Percentiles rank a stretch among this genome's conserved stretches.
phyloP scores from a whole-genome alignment of 345 rosid genomes.

The Aethionema arabicum region DNA sequence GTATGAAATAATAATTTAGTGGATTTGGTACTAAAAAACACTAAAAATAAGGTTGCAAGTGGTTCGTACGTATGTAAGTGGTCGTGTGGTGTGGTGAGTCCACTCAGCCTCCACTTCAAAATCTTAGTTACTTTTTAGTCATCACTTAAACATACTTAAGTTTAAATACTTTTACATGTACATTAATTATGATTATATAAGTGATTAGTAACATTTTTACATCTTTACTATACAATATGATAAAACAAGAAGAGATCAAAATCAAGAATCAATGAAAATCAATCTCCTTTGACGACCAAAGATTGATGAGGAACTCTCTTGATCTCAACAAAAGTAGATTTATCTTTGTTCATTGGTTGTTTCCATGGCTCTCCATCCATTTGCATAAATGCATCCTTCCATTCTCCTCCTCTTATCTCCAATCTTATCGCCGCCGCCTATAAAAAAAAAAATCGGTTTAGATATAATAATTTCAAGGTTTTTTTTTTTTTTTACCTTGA shows the following conservation, averaged over 20 bases:
- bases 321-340: constrained; percentile 75
- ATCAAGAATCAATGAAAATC: constrained; percentile 16
- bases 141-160: constrained; percentile 4
- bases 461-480: neutral
- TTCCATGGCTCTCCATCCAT: constrained; percentile 99
- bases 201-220: constrained; percentile 21
- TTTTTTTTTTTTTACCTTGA: neutral
- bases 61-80: constrained; percentile 27
- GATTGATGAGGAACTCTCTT: constrained; percentile 77
- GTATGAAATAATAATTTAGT: neutral
- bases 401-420: constrained; percentile 86
- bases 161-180: neutral
- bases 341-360: constrained; percentile 68
- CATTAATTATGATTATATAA: neutral
- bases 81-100: constrained; percentile 6
- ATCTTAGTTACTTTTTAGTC: constrained; percentile 26
- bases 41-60: constrained; percentile 24
- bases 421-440: constrained; percentile 89
- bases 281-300: constrained; percentile 64
- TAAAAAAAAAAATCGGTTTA: neutral
- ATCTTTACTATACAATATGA: neutral
- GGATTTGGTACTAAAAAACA: constrained; percentile 28
- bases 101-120: constrained; percentile 36
- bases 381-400: constrained; percentile 89
- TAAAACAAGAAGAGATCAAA: neutral